Evolutionary conservation across 192 early-diverging fungal genomes (phyloP).

Genomic region (Gryganskiella cystojenkinii): DNA sequence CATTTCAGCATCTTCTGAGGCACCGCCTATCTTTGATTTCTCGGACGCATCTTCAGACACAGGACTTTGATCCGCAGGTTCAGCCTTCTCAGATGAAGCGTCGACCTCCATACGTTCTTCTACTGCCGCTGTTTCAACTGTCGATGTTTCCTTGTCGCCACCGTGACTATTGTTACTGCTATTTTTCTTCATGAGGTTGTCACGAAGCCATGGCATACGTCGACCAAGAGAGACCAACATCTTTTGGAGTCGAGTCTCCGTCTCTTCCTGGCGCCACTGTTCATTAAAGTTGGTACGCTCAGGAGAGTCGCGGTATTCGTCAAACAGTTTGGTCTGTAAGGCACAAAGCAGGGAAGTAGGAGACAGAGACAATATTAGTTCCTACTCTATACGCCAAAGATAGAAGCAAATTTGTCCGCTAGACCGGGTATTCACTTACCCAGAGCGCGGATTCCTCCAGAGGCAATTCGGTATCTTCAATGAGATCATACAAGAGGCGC

Average conservation of each 20-base stretch:
- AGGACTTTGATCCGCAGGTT: too few relatives aligned
- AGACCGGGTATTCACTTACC: too few relatives aligned
- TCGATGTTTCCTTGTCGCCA: too few relatives aligned
- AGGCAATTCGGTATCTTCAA: constrained; percentile 58
- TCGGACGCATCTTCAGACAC: not conserved
- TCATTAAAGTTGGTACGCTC: constrained; percentile 74
- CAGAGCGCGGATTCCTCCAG: constrained; percentile 61
- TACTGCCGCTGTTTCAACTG: too few relatives aligned
- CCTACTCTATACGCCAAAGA: not conserved
- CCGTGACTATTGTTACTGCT: not conserved
- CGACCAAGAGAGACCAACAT: constrained; percentile 72
- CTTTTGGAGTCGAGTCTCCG: constrained; percentile 76
- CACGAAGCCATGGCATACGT: constrained; percentile 80
- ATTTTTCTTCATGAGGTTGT: constrained; percentile 33
- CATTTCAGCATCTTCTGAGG: not conserved
- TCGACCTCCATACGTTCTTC: too few relatives aligned
- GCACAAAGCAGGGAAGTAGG: not conserved
- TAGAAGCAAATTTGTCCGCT: too few relatives aligned
- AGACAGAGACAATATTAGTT: not conserved
- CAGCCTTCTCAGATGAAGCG: too few relatives aligned
- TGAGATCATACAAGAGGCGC: constrained; percentile 69
- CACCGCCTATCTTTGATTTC: not conserved
- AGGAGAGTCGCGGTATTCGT: constrained; percentile 61
- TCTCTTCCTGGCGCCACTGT: constrained; percentile 77
- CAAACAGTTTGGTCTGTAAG: constrained; percentile 64